Evolutionary conservation across 2,329 filamentous ascomycete species (phyloP), one percentile per base, ranked within the genome.

Genomic region (Trichoderma semiorbis): DNA sequence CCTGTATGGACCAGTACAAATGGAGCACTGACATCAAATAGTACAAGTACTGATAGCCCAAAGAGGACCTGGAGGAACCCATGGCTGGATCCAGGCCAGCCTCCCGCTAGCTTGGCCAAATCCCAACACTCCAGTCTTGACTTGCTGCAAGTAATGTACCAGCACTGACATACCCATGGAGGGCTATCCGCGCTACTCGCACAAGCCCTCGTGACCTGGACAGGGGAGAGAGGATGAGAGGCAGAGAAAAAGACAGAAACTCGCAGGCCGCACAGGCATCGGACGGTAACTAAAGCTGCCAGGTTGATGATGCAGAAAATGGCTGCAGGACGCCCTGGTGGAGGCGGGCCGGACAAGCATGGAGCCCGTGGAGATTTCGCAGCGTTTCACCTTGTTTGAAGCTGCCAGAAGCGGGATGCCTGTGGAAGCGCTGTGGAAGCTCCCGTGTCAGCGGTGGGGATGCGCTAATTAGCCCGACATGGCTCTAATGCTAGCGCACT

Each of bases 371-470:
- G 58, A 64, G 68, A 69, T 63, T 61, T 65, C 57, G 28, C 39
- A 50, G 55, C 64, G 70, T 72, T 72, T 72, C 70, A 72, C 67
- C 57, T 72, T 39, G 69, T 65, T 66, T 71, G 62, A 71, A 66
- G 64, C 43, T 68, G 63, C 70, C 70, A 67, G 55, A 68, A 55
- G 64, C 43, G 64, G 70, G 63, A 67, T 67, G 70, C 70, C 30
- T 69, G 57, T 68, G 43, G 70, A 72, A 72, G 70, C 47, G 65
- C 64, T 69, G 70, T 67, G 62, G 63, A 72, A 72, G 64, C 64
- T 72, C 70, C 57, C 43, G 63, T 68, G 64, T 61, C 65, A 57
- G 60, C 24, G 65, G 70, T 72, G 70, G 70, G 34, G 70, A 68
- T 72, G 70, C 64, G 70, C 70, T 68, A 72, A 72, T 72, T 72